Base-by-base conservation (phyloP, 2,329 filamentous ascomycete genomes). In the Parasarocladium wereldwijsianum region DNA sequence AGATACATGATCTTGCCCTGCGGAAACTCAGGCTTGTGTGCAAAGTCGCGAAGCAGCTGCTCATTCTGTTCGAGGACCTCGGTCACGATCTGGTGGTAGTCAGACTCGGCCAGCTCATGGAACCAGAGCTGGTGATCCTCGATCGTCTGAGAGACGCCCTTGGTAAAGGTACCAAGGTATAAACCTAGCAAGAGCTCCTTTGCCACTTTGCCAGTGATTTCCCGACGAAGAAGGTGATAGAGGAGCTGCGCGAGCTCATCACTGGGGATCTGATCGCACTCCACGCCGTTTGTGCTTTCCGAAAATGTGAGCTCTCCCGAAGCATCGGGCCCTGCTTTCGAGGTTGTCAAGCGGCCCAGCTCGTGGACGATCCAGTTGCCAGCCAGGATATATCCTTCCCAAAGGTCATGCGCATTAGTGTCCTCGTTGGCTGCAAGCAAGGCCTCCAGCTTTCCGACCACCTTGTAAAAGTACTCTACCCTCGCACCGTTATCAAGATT, bases 401-500 rank as follows among this genome's bases (percentile, higher is more conserved):
- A 34, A 2, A 38, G 29, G 15, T 49, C 43, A 9, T 23, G 9
- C 6, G 7, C 6, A n/a, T 15, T 30, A 5, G 6, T 17, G 13
- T 11, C 18, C 14, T 21, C 28, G 5, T 13, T 11, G 5, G 32
- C 38, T 23, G 31, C 42, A 29, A 50, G 28, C 30, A 42, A 43
- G 4, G 42, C 35, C 26, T 57, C 49, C 1, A 76, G 43, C 2
- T 49, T 46, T 3, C 63, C 57, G 2, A 81, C 59, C 0, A 83
- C 69, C 16, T 70, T 64, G 44, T 79, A 76, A 45, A 85, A 92
- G 50, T 86, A 94, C 40, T 93, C 76, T 4, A 90, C 57, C 24
- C 86, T 69, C 6, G 74, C 74, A 6, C 86, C 86, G 32, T 78
- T 70, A 38, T 96, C 81, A 1, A 93, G 59, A 6, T 70, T 66